phyloP scores from a whole-genome alignment of 306 rosid genomes.

The Quercus aquifolioides region DNA sequence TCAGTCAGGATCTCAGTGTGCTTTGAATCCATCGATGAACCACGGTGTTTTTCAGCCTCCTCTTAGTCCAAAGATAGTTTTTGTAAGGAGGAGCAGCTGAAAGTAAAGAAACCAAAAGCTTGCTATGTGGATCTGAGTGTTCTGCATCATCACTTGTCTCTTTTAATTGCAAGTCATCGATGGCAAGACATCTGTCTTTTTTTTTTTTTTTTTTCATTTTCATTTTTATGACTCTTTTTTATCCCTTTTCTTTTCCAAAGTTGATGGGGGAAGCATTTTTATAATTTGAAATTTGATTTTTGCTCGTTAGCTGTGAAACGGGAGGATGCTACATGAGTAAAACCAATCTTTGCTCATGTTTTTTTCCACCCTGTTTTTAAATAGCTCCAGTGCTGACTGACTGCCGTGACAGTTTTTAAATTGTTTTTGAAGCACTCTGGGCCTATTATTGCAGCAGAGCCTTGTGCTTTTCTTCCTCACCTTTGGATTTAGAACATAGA shows the following conservation, averaged over 20 bases:
- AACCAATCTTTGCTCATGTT: conserved; percentile 23
- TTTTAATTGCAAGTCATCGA: not conserved
- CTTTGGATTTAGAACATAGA: conserved; percentile 26
- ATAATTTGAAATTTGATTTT: conserved; percentile 11
- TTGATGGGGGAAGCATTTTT: conserved; percentile 34
- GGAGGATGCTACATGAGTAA: conserved; percentile 56
- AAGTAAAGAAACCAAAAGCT: conserved; percentile 17
- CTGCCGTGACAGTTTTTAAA: conserved; percentile 28
- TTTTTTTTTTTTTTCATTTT: not conserved
- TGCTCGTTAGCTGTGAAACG: conserved; percentile 25
- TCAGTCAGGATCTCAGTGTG: conserved; percentile 29
- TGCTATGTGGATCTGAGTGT: conserved; percentile 18
- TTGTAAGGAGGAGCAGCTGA: conserved; percentile 45
- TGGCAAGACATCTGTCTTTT: not conserved
- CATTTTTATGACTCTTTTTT: not conserved
- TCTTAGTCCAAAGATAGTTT: conserved; percentile 39
- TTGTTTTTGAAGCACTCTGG: conserved; percentile 49
- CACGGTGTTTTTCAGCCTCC: conserved; percentile 24
- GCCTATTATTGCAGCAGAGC: conserved; percentile 42
- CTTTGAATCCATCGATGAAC: conserved; percentile 24
- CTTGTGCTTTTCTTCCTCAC: conserved; percentile 34
- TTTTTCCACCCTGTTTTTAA: conserved; percentile 53
- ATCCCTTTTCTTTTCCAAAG: conserved; percentile 20
- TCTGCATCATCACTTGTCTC: not conserved
- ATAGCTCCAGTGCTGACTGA: conserved; percentile 42